phyloP scores from a whole-genome alignment of 345 rosid species.

The Citrus inodora region DNA sequence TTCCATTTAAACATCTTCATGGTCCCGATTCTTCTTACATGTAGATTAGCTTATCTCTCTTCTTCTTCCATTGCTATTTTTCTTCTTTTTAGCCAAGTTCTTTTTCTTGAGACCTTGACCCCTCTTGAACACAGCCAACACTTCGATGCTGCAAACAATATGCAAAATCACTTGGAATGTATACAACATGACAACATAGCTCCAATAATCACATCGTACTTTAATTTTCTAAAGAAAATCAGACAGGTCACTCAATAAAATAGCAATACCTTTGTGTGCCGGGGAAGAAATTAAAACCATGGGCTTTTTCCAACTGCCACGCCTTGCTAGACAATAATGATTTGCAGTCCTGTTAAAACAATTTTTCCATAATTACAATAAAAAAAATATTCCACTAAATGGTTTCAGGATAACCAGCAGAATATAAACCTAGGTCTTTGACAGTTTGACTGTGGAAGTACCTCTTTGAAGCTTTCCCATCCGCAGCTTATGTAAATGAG shows the following conservation, averaged over 20 bases:
- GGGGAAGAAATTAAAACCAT: conserved; percentile 93
- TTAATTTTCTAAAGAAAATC: background rate
- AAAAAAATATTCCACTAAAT: background rate
- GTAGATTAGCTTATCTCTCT: background rate
- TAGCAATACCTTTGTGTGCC: conserved; percentile 76
- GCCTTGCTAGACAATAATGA: conserved; percentile 59
- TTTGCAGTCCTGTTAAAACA: conserved; percentile 66
- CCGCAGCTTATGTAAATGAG: conserved; percentile 96
- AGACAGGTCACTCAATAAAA: background rate
- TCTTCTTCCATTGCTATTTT: background rate
- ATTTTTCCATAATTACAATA: conserved; percentile 10
- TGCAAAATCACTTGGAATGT: conserved; percentile 1
- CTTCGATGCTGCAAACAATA: conserved; percentile 62
- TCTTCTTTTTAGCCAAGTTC: conserved; percentile 59
- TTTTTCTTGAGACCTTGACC: conserved; percentile 48
- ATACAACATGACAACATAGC: background rate
- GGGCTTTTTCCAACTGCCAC: conserved; percentile 78
- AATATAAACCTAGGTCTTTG: conserved; percentile 3
- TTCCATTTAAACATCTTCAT: background rate
- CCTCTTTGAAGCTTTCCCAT: conserved; percentile 98
- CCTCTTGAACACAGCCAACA: conserved; percentile 76
- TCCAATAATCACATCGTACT: background rate
- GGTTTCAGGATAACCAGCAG: conserved; percentile 5
- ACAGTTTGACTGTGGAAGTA: conserved; percentile 20
- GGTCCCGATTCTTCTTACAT: conserved; percentile 1